Conservation (phyloP, 2,329 filamentous ascomycete genomes). For the Colletotrichum somersetense region DNA sequence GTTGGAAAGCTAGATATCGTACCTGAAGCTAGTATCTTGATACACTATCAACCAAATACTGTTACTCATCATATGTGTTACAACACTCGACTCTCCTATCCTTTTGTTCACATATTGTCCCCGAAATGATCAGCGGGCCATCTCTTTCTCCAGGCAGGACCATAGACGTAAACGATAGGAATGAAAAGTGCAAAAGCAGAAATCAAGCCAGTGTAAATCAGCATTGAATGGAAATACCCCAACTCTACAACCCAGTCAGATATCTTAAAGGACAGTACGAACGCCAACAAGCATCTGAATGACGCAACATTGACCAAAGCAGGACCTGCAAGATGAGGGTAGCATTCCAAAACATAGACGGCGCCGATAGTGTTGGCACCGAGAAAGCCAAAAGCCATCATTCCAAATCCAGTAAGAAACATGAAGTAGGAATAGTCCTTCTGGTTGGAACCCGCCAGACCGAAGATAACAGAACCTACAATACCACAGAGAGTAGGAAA, state of each 20-base stretch:
- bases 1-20: background rate
- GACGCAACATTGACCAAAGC: slow-evolving; percentile 51
- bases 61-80: too few relatives aligned
- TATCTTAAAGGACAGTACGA: slow-evolving; percentile 47
- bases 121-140: slow-evolving; percentile 31
- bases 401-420: slow-evolving; percentile 45
- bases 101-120: slow-evolving; percentile 38
- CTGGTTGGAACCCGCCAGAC: slow-evolving; percentile 45
- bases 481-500: slow-evolving; percentile 48
- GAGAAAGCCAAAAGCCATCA: slow-evolving; percentile 48
- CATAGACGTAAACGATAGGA: slow-evolving; percentile 45
- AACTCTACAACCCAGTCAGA: slow-evolving; percentile 47
- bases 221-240: slow-evolving; percentile 47
- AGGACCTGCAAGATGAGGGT: slow-evolving; percentile 46
- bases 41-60: background rate
- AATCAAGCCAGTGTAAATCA: slow-evolving; percentile 50
- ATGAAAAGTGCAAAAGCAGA: slow-evolving; percentile 48
- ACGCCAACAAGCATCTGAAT: slow-evolving; percentile 48
- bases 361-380: slow-evolving; percentile 47
- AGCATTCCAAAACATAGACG: slow-evolving; percentile 51
- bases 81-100: background rate
- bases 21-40: background rate
- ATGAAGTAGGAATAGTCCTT: slow-evolving; percentile 45
- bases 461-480: slow-evolving; percentile 49
- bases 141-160: slow-evolving; percentile 25